Conservation (phyloP, 2,329 filamentous ascomycete species). For the Fusarium armeniacum region DNA sequence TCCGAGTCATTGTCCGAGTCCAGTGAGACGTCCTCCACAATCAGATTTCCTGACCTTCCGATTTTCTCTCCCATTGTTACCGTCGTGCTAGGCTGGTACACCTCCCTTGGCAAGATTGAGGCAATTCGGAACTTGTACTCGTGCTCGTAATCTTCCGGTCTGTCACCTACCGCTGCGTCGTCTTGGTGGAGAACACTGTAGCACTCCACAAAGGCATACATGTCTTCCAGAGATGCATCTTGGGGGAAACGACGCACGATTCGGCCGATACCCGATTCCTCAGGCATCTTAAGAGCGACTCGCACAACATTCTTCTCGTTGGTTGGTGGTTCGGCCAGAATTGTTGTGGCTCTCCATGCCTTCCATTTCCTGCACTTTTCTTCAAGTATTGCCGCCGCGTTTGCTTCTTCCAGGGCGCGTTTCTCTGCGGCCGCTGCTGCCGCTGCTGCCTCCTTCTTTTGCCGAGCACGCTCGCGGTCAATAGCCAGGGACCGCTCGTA, state of each 20-base stretch:
- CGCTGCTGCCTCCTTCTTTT: slow-evolving; percentile 81
- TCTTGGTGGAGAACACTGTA: slow-evolving; percentile 72
- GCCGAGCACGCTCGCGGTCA: slow-evolving; percentile 86
- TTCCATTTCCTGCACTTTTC: slow-evolving; percentile 76
- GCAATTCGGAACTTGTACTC: slow-evolving; percentile 88
- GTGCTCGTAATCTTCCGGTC: slow-evolving; percentile 81
- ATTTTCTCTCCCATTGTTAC: slow-evolving; percentile 79
- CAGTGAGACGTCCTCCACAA: slow-evolving; percentile 76
- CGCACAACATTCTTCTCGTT: slow-evolving; percentile 78
- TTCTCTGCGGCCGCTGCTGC: slow-evolving; percentile 77
- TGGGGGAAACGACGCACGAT: slow-evolving; percentile 81
- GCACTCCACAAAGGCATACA: slow-evolving; percentile 98
- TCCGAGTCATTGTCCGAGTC: slow-evolving; percentile 56
- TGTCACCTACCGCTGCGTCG: slow-evolving; percentile 47
- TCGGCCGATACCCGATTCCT: slow-evolving; percentile 73
- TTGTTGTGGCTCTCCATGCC: slow-evolving; percentile 78
- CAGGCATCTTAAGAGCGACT: slow-evolving; percentile 75
- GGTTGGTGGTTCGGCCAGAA: slow-evolving; percentile 76
- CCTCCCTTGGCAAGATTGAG: slow-evolving; percentile 85
- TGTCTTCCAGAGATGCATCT: slow-evolving; percentile 82
- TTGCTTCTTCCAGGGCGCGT: slow-evolving; percentile 70
- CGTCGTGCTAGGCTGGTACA: slow-evolving; percentile 77
- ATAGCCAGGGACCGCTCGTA: slow-evolving; percentile 92
- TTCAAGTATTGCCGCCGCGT: slow-evolving; percentile 67
- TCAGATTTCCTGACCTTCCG: slow-evolving; percentile 86